phyloP scores from a whole-genome alignment of 768 basidiomycete species.

The Trametes cingulata region DNA sequence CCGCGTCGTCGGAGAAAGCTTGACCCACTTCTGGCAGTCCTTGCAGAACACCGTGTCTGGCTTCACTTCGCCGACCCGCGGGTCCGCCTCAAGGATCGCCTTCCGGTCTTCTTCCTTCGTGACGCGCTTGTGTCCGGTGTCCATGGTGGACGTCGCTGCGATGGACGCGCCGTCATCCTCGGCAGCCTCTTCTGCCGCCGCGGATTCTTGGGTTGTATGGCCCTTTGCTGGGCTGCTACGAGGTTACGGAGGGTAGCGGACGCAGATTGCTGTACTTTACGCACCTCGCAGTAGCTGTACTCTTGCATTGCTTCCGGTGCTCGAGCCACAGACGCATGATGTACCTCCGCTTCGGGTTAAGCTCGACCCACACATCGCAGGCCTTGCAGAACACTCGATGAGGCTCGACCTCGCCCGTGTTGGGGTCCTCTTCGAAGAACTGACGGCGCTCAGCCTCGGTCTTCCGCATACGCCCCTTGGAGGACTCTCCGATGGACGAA shows the following conservation, averaged over 20 bases:
- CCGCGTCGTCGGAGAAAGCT: slow-evolving; percentile 37
- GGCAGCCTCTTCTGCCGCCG: slow-evolving; percentile 21
- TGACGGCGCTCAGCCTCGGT: slow-evolving; percentile 63
- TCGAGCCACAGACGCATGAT: slow-evolving; percentile 61
- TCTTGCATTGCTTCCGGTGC: slow-evolving; percentile 56
- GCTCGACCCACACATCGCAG: slow-evolving; percentile 56
- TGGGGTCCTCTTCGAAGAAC: slow-evolving; percentile 62
- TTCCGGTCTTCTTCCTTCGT: slow-evolving; percentile 49
- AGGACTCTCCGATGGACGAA: slow-evolving; percentile 56
- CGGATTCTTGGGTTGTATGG: background rate
- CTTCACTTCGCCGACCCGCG: slow-evolving; percentile 49
- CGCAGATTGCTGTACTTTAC: background rate
- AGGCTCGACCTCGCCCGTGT: slow-evolving; percentile 56
- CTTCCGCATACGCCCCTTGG: slow-evolving; percentile 42
- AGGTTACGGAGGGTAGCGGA: background rate
- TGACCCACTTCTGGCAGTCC: slow-evolving; percentile 65
- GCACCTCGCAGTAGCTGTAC: slow-evolving; percentile 10
- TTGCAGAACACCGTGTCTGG: slow-evolving; percentile 57
- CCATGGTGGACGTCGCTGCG: slow-evolving; percentile 16
- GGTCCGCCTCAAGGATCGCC: slow-evolving; percentile 54
- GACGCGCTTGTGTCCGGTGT: slow-evolving; percentile 6
- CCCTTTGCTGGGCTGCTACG: slow-evolving; percentile 6
- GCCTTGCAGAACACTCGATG: slow-evolving; percentile 59
- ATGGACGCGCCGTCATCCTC: slow-evolving; percentile 31
- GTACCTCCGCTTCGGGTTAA: slow-evolving; percentile 58